These are phyloP conservation scores for Epithemia pelagica DNA, from an alignment of 108 stramenopile species.

Conservation along the genomic window DNA sequence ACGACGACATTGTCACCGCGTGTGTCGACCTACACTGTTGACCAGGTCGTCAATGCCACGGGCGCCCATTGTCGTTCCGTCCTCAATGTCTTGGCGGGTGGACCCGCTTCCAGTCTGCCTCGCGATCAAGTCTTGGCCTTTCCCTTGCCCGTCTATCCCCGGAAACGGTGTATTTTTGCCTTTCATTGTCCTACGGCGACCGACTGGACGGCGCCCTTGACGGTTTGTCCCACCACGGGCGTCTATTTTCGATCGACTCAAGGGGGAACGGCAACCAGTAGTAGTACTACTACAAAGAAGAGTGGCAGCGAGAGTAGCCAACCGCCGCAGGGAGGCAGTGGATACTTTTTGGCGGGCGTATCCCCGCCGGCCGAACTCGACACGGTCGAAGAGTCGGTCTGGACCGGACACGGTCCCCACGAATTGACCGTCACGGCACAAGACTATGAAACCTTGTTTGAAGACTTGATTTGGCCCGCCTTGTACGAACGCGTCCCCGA, in stretches of 20 bases:
- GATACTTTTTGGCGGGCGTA: conserved; percentile 63
- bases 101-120: neutral
- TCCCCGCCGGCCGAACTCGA: conserved; percentile 38
- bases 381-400: conserved; percentile 20
- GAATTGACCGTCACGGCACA: conserved; percentile 18
- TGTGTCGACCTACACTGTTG: conserved; percentile 27
- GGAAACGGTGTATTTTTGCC: conserved; percentile 66
- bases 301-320: neutral
- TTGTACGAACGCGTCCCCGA: conserved; percentile 62
- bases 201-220: conserved; percentile 57
- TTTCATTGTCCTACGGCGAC: conserved; percentile 43
- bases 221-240: conserved; percentile 40
- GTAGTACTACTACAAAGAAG: neutral
- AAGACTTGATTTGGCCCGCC: conserved; percentile 61
- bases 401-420: conserved; percentile 16
- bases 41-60: conserved; percentile 52
- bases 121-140: too few relatives aligned
- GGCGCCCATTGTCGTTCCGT: conserved; percentile 46
- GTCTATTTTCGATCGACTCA: conserved; percentile 67
- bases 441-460: conserved; percentile 29
- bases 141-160: conserved; percentile 56
- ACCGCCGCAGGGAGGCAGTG: neutral
- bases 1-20: neutral
- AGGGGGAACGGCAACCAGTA: neutral
- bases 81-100: conserved; percentile 15